Evolutionary conservation across 352 stramenopile species (phyloP), one percentile per base, ranked within the genome.

Genomic region (Phytophthora sp.): DNA sequence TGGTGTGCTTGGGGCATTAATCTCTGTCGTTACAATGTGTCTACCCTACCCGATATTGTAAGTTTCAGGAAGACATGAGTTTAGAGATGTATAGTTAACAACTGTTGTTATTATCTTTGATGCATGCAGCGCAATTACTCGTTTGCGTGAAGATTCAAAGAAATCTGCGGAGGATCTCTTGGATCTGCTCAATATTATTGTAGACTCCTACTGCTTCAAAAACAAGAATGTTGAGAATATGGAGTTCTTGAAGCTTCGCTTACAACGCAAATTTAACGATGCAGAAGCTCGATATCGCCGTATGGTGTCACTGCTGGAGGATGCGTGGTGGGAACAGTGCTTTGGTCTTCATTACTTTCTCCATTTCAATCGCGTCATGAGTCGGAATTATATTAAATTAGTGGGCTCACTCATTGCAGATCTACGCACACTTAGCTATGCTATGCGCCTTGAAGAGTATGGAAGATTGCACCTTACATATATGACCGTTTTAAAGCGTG

Each of bases 131-230:
- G 83, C 76, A 6, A 90, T 89, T 42, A 50, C 41, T 8, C 65
- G 62, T 0, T 50, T 92, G 15, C 76, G 71, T 13, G 41, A 60
- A n/a, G 78, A 92, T 35, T 81, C 75, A 1, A 51, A 50, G 10
- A 69, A 76, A 43, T 58, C 59, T 0, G 69, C 76, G 12, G 69
- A 71, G 0, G 81, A 88, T 26, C 65, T 92, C 10, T 44, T 88
- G 2, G 81, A 89, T 4, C 41, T 92, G 20, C 66, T 90, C 26
- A 90, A 92, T 49, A 74, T 92, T 49, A 87, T 92, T 35, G 66
- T 92, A 13, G 84, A 92, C 62, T 84, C 84, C 30, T 92, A 92
- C 69, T 92, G 84, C 43, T 92, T 91, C 72, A 88, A 88, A 54
- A 88, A 85, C 74, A 92, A 91, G 68, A 89, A 89, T 63, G 62